A percentile compares a stretch with the other conserved stretches of the same genome.
These are phyloP conservation scores for Chenopodium berlandieri DNA, from an alignment of 148 eudicot species.

Conservation along the genomic window DNA sequence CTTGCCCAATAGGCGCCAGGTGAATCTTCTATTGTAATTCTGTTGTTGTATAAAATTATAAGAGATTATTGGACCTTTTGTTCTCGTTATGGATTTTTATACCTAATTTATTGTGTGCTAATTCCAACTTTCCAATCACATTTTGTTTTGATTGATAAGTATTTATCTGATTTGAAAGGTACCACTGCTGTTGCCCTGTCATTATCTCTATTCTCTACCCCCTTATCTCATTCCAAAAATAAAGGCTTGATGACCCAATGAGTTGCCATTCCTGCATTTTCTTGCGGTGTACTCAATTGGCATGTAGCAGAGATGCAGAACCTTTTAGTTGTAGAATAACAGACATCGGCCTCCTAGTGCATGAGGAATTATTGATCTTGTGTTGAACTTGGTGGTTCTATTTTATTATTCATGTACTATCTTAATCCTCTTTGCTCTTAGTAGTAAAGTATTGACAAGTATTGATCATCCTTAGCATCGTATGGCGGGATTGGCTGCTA, in stretches of 20 bases:
- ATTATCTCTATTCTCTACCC: neutral
- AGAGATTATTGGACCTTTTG: neutral
- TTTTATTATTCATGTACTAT: neutral
- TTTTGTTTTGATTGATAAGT: constrained; percentile 8
- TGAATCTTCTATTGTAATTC: constrained; percentile 26
- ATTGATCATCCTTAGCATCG: constrained; percentile 64
- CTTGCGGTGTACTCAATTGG: neutral
- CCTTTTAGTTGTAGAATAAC: neutral
- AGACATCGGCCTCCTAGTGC: neutral
- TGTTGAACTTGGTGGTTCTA: neutral
- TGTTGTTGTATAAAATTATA: neutral
- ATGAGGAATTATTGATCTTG: constrained; percentile 1
- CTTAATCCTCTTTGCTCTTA: constrained; percentile 4
- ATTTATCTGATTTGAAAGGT: neutral
- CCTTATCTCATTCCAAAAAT: neutral
- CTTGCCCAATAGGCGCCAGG: constrained; percentile 91
- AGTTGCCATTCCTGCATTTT: neutral
- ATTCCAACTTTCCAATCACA: neutral
- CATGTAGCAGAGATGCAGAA: neutral
- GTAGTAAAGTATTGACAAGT: constrained; percentile 11
- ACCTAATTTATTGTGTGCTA: neutral
- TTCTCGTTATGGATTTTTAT: neutral
- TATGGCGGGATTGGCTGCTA: constrained; percentile 98
- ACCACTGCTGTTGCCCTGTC: neutral
- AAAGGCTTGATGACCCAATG: neutral